A percentile compares a stretch with the other conserved stretches of the same genome.
Conservation (phyloP, 805 yeast genomes). For the Saccharomycodes ludwigii region DNA sequence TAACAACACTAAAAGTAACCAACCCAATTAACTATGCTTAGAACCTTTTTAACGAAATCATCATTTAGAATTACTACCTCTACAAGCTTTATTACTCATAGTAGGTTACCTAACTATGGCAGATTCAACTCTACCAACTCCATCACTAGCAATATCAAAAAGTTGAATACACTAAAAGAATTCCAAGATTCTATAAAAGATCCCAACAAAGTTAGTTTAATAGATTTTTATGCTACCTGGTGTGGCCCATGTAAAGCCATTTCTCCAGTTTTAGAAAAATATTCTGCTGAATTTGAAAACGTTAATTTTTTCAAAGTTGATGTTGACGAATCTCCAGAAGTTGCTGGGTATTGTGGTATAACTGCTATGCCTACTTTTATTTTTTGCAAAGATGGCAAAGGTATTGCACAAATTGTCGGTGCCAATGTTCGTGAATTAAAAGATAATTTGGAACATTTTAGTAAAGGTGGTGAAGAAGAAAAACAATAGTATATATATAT, state of each 20-base stretch:
- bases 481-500: too few species aligned
- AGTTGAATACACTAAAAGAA: constrained; percentile 23
- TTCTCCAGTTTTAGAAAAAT: constrained; percentile 40
- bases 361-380: constrained; percentile 71
- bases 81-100: not conserved
- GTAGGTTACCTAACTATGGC: not conserved
- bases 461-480: too few species aligned
- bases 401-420: constrained; percentile 49
- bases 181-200: constrained; percentile 24
- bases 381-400: constrained; percentile 47
- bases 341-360: constrained; percentile 49
- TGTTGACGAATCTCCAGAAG: constrained; percentile 49
- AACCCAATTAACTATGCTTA: not conserved
- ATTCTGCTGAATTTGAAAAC: constrained; percentile 23
- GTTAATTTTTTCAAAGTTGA: constrained; percentile 60
- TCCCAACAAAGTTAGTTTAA: constrained; percentile 33
- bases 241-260: constrained; percentile 74
- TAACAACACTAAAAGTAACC: not conserved
- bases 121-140: constrained; percentile 8
- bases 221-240: constrained; percentile 65
- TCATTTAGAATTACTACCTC: not conserved
- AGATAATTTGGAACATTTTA: constrained; percentile 6
- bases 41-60: not conserved
- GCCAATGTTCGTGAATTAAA: constrained; percentile 33
- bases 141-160: too few species aligned